phyloP scores from a whole-genome alignment of 2,329 filamentous ascomycete genomes.

The Penicillium sp. region DNA sequence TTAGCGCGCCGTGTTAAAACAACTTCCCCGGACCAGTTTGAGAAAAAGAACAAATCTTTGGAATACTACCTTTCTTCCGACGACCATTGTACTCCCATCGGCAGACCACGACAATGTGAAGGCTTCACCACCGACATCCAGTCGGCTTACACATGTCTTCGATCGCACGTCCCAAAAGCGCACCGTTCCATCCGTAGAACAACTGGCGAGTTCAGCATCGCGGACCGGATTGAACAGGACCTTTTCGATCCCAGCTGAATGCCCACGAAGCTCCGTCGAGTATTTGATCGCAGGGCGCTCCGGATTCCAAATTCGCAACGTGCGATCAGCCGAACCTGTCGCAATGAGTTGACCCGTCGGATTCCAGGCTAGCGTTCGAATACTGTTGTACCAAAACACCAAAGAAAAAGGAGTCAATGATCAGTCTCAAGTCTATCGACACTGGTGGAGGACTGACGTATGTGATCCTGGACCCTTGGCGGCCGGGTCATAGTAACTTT shows the following conservation, averaged over 20 bases:
- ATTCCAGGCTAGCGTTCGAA: constrained; percentile 84
- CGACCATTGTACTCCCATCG: constrained; percentile 43
- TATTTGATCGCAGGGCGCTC: constrained; percentile 43
- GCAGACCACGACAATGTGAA: constrained; percentile 46
- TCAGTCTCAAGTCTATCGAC: not conserved
- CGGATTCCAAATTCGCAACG: constrained; percentile 84
- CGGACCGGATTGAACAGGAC: constrained; percentile 46
- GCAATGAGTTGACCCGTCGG: constrained; percentile 77
- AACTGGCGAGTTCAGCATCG: constrained; percentile 46
- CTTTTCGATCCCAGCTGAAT: constrained; percentile 44
- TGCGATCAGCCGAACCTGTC: constrained; percentile 81
- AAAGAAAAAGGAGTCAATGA: constrained; percentile 4
- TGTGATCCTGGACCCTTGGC: constrained; percentile 51
- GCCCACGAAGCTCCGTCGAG: constrained; percentile 45
- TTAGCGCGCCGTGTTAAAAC: no score
- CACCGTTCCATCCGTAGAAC: constrained; percentile 45
- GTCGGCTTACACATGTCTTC: constrained; percentile 42
- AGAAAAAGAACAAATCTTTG: not conserved
- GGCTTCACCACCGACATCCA: constrained; percentile 46
- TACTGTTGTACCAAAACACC: constrained; percentile 38
- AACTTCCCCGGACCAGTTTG: not conserved
- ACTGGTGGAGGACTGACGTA: constrained; percentile 43
- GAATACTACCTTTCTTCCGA: constrained; percentile 41
- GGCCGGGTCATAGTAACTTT: constrained; percentile 61
- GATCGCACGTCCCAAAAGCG: constrained; percentile 48